These are phyloP conservation scores for Sarcodon aspratus DNA, from an alignment of 768 basidiomycete genomes.

Conservation along the genomic window DNA sequence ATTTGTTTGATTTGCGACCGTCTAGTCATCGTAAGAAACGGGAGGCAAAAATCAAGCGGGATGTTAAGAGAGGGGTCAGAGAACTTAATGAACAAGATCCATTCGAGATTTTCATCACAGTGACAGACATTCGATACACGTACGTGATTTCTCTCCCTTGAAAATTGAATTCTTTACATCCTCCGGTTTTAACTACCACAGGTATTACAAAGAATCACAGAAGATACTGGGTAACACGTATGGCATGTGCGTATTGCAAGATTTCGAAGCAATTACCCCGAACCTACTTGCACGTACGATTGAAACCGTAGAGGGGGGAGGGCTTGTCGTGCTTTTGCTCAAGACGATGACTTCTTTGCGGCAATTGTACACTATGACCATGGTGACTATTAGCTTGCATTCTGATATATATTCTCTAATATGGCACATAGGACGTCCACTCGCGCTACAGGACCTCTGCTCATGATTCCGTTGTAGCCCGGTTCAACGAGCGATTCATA, in stretches of 20 bases:
- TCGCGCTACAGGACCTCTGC: conserved; percentile 87
- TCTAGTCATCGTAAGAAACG: conserved; percentile 89
- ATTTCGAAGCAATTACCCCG: conserved; percentile 97
- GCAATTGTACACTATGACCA: conserved; percentile 88
- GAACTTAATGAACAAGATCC: conserved; percentile 95
- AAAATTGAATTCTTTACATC: neutral
- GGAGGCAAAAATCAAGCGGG: conserved; percentile 92
- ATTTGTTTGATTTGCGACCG: neutral
- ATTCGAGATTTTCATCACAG: conserved; percentile 96
- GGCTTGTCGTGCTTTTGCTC: conserved; percentile 75
- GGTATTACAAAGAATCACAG: conserved; percentile 95
- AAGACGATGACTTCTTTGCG: conserved; percentile 92
- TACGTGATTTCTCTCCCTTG: conserved; percentile 25
- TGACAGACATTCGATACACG: conserved; percentile 99
- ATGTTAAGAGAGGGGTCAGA: conserved; percentile 87
- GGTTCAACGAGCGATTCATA: conserved; percentile 99
- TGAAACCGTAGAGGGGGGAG: conserved; percentile 97
- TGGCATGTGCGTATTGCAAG: conserved; percentile 94
- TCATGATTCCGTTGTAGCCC: conserved; percentile 79
- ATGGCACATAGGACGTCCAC: conserved; percentile 75
- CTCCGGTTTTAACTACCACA: neutral
- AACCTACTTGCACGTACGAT: conserved; percentile 94
- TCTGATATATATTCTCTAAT: neutral
- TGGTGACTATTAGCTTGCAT: conserved; percentile 24
- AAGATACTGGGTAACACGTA: conserved; percentile 97